Base-by-base conservation (phyloP, 352 stramenopile species). In the Globisporangium recalcitrans region DNA sequence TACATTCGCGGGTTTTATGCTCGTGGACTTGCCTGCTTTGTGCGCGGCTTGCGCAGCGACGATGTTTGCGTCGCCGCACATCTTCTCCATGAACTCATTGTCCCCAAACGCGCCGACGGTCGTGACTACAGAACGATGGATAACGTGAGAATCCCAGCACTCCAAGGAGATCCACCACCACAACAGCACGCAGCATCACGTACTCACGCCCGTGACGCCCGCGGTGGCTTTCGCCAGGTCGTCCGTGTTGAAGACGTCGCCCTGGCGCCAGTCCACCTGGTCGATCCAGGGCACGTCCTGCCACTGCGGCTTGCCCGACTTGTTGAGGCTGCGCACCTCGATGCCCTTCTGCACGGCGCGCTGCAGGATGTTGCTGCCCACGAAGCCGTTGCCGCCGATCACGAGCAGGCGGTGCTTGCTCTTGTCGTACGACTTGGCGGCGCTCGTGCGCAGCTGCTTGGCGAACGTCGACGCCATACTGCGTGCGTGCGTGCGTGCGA, bases 281-380 rank as follows among this genome's bases (percentile, higher is more conserved):
- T 93, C 75, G 68, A 88, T 87, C 84, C 77, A 93, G 14, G 74
- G 80, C 57, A 88, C 77, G 64, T 88, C 83, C 65, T 82, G 70
- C 83, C 85, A 92, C 55, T 81, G 59, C 21, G 90, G 90, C 62
- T 91, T 88, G 58, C 90, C 88, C 36, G 81, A 90, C 44, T 74
- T 80, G 67, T 88, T 96, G 26, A 97, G 77, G 60, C 84, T 95
- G 62, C 85, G 87, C 70, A 96, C 88, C 10, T 84, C 74, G 55
- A 96, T 93, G 54, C 79, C 82, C 42, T 95, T 96, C 69, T 95
- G 78, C 32, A 96, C 79, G 13, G 88, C 88, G 21, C 84, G 85
- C 64, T 96, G 82, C 21, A 95, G 71, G 56, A 96, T 87, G 73
- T 97, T 97, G 71, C 88, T 92, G 60, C 90, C 90, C 34, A 96